Evolutionary conservation across 345 rosid genomes (phyloP), one percentile per base, ranked within the genome.

Genomic region (Raphanus sativus): DNA sequence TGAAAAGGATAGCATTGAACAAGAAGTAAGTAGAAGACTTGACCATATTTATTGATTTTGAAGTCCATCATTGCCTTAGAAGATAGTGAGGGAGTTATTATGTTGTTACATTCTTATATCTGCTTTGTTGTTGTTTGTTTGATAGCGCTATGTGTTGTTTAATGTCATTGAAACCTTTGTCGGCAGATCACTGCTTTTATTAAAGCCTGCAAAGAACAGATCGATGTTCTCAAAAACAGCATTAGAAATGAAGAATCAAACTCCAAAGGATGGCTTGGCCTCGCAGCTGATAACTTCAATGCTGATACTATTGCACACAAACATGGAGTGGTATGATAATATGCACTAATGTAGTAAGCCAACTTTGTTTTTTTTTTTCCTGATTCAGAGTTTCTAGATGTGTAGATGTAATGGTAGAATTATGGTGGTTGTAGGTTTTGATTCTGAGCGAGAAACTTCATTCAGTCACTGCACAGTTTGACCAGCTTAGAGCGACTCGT

Each of bases 381-480:
- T 54, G 26, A 7, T 56, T 54, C 15, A 0, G 30, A 60, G 65
- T 34, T 15, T 74, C 3, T 34, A 33, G 34, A 73, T 58, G 60
- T 28, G 58, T 62, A 72, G 16, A 26, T n/a, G 17, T 72, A 52
- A 10, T 38, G 55, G 32, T 73, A 10, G 12, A 65, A 0, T 70
- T 24, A 12, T 48, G 70, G 55, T 32, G 70, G 55, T 32, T 72
- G 52, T 50, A 77, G 75, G 34, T 83, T 70, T 86, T 94, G 82
- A 92, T 94, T 78, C 67, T 90, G 81, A 90, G 92, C 75, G 98
- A 93, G 86, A 95, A 88, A 68, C 99, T 95, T 70, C 98, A 93
- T 84, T 88, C 96, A 12, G 92, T 90, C 62, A 87, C 96, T 2
- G 59, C 96, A 70, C 86, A 85, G 81, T 95, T 90, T 84, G 96